Conservation (phyloP, 257 asterid species). For the Solanum commersonii region DNA sequence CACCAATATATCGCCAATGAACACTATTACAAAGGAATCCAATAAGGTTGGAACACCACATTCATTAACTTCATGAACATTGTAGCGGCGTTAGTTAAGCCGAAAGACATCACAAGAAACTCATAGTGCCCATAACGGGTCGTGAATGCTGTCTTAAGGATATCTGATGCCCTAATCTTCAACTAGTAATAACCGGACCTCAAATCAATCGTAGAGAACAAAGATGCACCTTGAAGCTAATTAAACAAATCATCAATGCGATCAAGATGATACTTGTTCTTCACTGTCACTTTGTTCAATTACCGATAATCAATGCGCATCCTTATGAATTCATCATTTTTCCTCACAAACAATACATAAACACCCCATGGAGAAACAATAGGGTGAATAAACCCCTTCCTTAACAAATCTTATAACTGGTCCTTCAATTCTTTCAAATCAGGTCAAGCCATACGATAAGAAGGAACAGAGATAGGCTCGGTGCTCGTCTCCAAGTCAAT, state of each 20-base stretch:
- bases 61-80: background rate
- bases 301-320: background rate
- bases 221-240: fast-evolving
- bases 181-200: background rate
- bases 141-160: too few species aligned
- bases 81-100: background rate
- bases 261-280: background rate
- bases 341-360: background rate
- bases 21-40: too few species aligned
- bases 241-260: background rate
- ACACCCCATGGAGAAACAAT: background rate
- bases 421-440: too few species aligned
- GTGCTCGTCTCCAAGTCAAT: background rate
- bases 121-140: background rate
- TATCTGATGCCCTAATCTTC: background rate
- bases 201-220: too few species aligned
- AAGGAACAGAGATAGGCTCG: too few species aligned
- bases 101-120: background rate
- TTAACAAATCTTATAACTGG: background rate
- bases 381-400: background rate
- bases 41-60: background rate
- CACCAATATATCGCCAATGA: background rate
- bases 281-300: background rate
- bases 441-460: too few species aligned
- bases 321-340: background rate